Base-by-base conservation (phyloP, 345 rosid species). In the Salix arbutifolia region DNA sequence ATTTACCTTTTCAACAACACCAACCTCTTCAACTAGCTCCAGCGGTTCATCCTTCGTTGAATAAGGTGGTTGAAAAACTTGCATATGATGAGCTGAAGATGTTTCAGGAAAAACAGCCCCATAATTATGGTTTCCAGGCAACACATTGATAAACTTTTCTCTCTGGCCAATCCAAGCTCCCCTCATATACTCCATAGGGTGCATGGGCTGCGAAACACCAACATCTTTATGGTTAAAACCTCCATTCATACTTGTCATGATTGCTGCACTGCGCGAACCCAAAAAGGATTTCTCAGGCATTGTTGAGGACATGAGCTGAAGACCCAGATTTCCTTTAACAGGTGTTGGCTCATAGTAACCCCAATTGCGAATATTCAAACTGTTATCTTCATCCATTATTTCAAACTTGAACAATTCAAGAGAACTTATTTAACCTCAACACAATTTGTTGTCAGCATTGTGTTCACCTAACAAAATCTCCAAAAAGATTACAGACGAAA, bases 91-190 rank as follows among this genome's bases (percentile, higher is more conserved):
- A 75, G 87, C 79, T 56, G 79, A 82, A 0, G 96, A 87, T 67
- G 94, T 86, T 65, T 92, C 97, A 0, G 95, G 94, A 30, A 91
- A 86, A 9, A 87, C 58, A 19, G 21, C 79, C 21, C 79, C 78
- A 82, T 88, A 88, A 67, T 62, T 83, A 72, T 89, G 83, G 46
- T 75, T 89, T 3, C 77, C 73, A 0, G 90, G 88, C 26, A 92
- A 38, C 86, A 94, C 80, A 81, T 86, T 89, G 74, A 89, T 84
- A 81, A 85, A 82, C 86, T 88, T 95, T 16, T 93, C 97, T 21
- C 58, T 52, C 83, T 92, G 95, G 72, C 81, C 90, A 26, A 91
- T 87, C 93, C 98, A 92, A 71, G 81, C 68, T 16, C 87, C 92
- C 81, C 89, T 87, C 44, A 73, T 77, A 74, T 93, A 95, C 80